Evolutionary conservation across 108 stramenopile genomes (phyloP).

Genomic region (Pseudonitzschia multiseries): DNA sequence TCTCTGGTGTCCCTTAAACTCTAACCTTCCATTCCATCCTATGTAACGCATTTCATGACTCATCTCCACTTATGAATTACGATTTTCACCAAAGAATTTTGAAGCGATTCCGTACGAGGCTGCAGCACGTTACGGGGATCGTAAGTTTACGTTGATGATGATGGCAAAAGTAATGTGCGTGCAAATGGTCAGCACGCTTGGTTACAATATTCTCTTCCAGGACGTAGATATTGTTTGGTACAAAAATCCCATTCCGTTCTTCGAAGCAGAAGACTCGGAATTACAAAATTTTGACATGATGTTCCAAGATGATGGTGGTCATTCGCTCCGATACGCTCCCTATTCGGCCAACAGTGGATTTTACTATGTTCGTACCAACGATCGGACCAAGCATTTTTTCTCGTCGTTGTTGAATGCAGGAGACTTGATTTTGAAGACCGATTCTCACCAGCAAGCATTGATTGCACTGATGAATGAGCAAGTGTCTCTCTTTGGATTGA

Average conservation of each 20-base stretch:
- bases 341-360: slow-evolving; percentile 62
- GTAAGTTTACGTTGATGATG: slow-evolving; percentile 78
- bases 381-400: slow-evolving; percentile 73
- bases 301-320: slow-evolving; percentile 91
- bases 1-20: neutral
- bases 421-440: slow-evolving; percentile 63
- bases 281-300: slow-evolving; percentile 68
- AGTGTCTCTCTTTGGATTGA: slow-evolving; percentile 60
- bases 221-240: slow-evolving; percentile 79
- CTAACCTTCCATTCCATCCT: too few relatives aligned
- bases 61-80: neutral
- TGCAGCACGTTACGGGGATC: slow-evolving; percentile 68
- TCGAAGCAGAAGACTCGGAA: slow-evolving; percentile 45
- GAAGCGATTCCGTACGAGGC: slow-evolving; percentile 57
- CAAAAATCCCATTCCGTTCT: slow-evolving; percentile 59
- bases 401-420: slow-evolving; percentile 53
- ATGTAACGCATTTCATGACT: too few relatives aligned
- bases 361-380: slow-evolving; percentile 85
- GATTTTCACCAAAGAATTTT: slow-evolving; percentile 38
- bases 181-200: slow-evolving; percentile 56
- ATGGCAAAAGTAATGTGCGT: slow-evolving; percentile 81
- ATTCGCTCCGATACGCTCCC: slow-evolving; percentile 63
- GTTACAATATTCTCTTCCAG: slow-evolving; percentile 84
- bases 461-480: slow-evolving; percentile 74
- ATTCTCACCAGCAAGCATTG: slow-evolving; percentile 79